Percentiles rank a stretch among this genome's conserved stretches.
Conservation (phyloP, 2,329 filamentous ascomycete genomes). For the Chaetomiaceae sp. region DNA sequence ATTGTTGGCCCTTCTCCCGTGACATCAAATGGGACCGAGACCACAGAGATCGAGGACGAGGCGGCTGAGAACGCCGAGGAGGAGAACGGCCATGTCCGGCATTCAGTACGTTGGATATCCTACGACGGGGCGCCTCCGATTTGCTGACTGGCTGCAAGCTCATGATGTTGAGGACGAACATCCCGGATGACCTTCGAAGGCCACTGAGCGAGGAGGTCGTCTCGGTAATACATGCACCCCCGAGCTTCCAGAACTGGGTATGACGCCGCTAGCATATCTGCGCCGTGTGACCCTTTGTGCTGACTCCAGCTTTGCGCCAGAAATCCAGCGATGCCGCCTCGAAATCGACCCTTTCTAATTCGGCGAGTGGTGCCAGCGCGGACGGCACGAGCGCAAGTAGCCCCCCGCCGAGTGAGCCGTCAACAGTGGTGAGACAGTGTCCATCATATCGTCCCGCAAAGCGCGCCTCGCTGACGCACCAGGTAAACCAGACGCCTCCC, state of each 20-base stretch:
- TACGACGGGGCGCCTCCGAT: neutral
- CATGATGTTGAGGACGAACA: constrained; percentile 51
- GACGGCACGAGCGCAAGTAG: constrained; percentile 32
- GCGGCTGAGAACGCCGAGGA: constrained; percentile 52
- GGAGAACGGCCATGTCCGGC: constrained; percentile 28
- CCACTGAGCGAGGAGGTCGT: constrained; percentile 70
- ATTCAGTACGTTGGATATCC: constrained; percentile 26
- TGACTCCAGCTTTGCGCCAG: constrained; percentile 31
- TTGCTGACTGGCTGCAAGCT: constrained; percentile 35
- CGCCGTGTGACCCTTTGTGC: constrained; percentile 19
- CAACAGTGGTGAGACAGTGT: constrained; percentile 33
- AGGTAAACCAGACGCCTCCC: constrained; percentile 34
- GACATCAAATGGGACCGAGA: constrained; percentile 78
- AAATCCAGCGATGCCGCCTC: constrained; percentile 36
- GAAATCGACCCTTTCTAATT: constrained; percentile 22
- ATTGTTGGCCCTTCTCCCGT: constrained; percentile 78
- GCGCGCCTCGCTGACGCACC: constrained; percentile 7
- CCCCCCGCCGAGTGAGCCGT: constrained; percentile 33
- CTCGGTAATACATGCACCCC: constrained; percentile 87
- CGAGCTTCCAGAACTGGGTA: constrained; percentile 79
- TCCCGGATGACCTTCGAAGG: constrained; percentile 54
- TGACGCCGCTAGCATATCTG: constrained; percentile 27
- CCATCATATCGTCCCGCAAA: neutral
- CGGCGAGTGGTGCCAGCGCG: constrained; percentile 31
- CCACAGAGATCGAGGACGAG: constrained; percentile 81